A percentile compares a stretch with the other conserved stretches of the same genome.
Evolutionary conservation across 495 filamentous ascomycete genomes (phyloP).

Genomic region (Neurospora sp.): DNA sequence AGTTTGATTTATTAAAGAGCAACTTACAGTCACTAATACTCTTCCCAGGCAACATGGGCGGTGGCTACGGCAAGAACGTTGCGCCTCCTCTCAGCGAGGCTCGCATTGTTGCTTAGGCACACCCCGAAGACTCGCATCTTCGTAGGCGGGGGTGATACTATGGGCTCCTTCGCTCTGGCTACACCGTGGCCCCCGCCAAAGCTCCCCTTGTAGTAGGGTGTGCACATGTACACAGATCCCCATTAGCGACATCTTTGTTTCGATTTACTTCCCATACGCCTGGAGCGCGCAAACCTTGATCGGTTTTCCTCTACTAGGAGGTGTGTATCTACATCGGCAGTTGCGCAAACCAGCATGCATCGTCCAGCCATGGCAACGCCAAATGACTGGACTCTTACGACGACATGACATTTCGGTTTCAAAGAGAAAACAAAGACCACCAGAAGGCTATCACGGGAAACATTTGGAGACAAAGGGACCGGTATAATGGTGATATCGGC

Average conservation of each 20-base stretch:
- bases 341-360: background rate
- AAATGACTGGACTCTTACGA: background rate
- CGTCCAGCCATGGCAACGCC: background rate
- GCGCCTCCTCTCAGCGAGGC: slow-evolving; percentile 34
- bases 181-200: background rate
- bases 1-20: slow-evolving; percentile 8
- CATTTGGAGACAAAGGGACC: background rate
- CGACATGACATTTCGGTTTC: background rate
- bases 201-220: slow-evolving; percentile 28
- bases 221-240: slow-evolving; percentile 12
- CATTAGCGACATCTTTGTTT: background rate
- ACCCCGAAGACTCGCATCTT: background rate
- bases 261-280: background rate
- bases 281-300: background rate
- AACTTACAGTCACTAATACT: slow-evolving; percentile 15
- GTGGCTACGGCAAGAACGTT: slow-evolving; percentile 57
- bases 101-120: slow-evolving; percentile 15
- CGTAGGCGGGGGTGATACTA: background rate
- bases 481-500: background rate
- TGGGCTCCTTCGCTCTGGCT: background rate
- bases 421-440: background rate
- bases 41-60: slow-evolving; percentile 53
- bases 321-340: background rate
- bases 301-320: background rate
- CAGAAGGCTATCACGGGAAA: background rate